Evolutionary conservation across 805 yeast species (phyloP).

Genomic region (Ogataea siamensis): DNA sequence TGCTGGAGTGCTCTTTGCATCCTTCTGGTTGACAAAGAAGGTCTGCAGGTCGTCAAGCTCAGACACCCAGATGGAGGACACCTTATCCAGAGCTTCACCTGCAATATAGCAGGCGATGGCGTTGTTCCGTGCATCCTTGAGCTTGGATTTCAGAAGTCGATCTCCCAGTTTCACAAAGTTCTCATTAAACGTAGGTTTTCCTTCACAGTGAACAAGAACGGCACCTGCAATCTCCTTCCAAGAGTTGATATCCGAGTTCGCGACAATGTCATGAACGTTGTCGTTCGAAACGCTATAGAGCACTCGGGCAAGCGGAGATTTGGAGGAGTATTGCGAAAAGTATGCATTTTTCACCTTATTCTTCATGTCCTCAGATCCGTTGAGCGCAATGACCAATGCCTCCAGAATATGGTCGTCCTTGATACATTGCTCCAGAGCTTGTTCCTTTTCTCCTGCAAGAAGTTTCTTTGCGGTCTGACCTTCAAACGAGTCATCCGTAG

Average conservation of each 20-base stretch:
- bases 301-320: slow-evolving; percentile 66
- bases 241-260: slow-evolving; percentile 68
- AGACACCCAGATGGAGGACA: slow-evolving; percentile 77
- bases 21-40: slow-evolving; percentile 43
- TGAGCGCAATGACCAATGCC: slow-evolving; percentile 77
- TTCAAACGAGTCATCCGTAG: slow-evolving; percentile 35
- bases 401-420: slow-evolving; percentile 64
- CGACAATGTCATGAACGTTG: slow-evolving; percentile 64
- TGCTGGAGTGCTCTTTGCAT: slow-evolving; percentile 56
- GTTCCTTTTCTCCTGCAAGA: slow-evolving; percentile 57
- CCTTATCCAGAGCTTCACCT: slow-evolving; percentile 77
- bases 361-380: slow-evolving; percentile 60
- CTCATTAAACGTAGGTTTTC: slow-evolving; percentile 47
- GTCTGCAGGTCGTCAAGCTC: slow-evolving; percentile 53
- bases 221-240: slow-evolving; percentile 85
- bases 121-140: slow-evolving; percentile 52
- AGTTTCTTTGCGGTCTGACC: slow-evolving; percentile 51
- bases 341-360: slow-evolving; percentile 70
- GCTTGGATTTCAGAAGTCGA: slow-evolving; percentile 52
- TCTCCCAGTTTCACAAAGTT: slow-evolving; percentile 73
- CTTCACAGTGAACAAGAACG: slow-evolving; percentile 54
- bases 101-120: slow-evolving; percentile 79
- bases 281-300: slow-evolving; percentile 61
- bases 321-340: slow-evolving; percentile 52
- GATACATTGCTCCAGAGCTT: slow-evolving; percentile 69